phyloP scores from a whole-genome alignment of 2,329 filamentous ascomycete genomes.

The Triangularia setosa region DNA sequence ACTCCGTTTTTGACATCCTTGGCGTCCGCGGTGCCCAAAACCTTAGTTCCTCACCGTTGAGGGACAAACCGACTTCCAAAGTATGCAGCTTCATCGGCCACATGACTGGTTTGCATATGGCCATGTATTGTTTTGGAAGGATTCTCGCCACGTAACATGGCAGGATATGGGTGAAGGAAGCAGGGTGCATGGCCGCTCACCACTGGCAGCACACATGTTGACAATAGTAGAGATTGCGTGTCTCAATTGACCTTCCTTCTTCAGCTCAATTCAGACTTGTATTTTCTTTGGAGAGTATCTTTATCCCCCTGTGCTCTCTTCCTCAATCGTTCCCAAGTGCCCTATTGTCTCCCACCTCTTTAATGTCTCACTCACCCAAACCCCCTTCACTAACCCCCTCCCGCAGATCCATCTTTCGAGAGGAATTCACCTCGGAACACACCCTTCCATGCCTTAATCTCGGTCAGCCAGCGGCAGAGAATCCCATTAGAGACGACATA shows the following conservation, averaged over 20 bases:
- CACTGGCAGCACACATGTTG: not conserved
- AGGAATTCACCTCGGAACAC: conserved; percentile 21
- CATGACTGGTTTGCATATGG: not conserved
- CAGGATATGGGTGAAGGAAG: too few species aligned
- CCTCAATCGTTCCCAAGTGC: not conserved
- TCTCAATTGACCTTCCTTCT: not conserved
- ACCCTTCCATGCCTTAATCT: conserved; percentile 9
- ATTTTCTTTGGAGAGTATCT: not conserved
- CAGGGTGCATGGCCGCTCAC: not conserved
- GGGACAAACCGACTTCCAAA: not conserved
- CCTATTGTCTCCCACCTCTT: not conserved
- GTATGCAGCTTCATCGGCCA: not conserved
- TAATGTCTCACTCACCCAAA: conserved; percentile 11
- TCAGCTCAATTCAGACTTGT: not conserved
- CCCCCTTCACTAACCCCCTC: conserved; percentile 17
- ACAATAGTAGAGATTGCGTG: not conserved
- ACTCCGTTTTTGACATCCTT: not conserved
- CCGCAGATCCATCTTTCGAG: conserved; percentile 23
- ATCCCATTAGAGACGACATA: not conserved
- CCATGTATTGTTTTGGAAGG: not conserved
- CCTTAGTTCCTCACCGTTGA: not conserved
- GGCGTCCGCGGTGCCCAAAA: not conserved
- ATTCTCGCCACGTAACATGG: too few species aligned
- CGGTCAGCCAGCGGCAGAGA: not conserved
- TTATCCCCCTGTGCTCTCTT: not conserved